These are phyloP conservation scores for Juglanconis sp. DNA, from an alignment of 2,329 filamentous ascomycete species.

Conservation along the genomic window DNA sequence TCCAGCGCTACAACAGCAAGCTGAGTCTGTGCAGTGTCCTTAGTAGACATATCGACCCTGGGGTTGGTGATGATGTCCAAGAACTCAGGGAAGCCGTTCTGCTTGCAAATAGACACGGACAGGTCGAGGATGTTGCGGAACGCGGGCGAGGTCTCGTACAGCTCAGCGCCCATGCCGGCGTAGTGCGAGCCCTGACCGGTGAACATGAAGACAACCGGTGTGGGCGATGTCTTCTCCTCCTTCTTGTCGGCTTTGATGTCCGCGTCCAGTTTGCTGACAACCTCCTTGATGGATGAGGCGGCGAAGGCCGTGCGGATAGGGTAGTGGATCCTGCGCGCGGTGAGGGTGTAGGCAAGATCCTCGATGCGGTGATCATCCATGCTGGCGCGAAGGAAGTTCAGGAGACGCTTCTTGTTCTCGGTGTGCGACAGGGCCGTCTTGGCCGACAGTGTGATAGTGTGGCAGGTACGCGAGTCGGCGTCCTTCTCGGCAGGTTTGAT, in stretches of 20 bases:
- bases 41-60: slow-evolving; percentile 33
- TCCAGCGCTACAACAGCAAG: slow-evolving; percentile 45
- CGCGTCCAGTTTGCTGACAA: slow-evolving; percentile 27
- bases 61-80: slow-evolving; percentile 41
- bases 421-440: slow-evolving; percentile 47
- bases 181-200: slow-evolving; percentile 48
- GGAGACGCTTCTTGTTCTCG: slow-evolving; percentile 49
- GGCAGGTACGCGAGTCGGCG: slow-evolving; percentile 44
- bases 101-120: slow-evolving; percentile 45
- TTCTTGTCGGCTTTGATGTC: slow-evolving; percentile 34
- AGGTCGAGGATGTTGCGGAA: slow-evolving; percentile 49
- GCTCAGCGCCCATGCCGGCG: slow-evolving; percentile 39
- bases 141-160: slow-evolving; percentile 37
- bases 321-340: slow-evolving; percentile 57
- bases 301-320: slow-evolving; percentile 44
- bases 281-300: slow-evolving; percentile 34
- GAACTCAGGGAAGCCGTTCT: slow-evolving; percentile 47
- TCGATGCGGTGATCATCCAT: slow-evolving; percentile 47
- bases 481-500: slow-evolving; percentile 30
- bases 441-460: slow-evolving; percentile 51
- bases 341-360: slow-evolving; percentile 59
- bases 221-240: slow-evolving; percentile 33
- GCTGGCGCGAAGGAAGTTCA: slow-evolving; percentile 33
- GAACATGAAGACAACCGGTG: slow-evolving; percentile 43
- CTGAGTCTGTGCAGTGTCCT: slow-evolving; percentile 44